Conservation (phyloP, 2,329 filamentous ascomycete species). For the Aspergillus jensenii region DNA sequence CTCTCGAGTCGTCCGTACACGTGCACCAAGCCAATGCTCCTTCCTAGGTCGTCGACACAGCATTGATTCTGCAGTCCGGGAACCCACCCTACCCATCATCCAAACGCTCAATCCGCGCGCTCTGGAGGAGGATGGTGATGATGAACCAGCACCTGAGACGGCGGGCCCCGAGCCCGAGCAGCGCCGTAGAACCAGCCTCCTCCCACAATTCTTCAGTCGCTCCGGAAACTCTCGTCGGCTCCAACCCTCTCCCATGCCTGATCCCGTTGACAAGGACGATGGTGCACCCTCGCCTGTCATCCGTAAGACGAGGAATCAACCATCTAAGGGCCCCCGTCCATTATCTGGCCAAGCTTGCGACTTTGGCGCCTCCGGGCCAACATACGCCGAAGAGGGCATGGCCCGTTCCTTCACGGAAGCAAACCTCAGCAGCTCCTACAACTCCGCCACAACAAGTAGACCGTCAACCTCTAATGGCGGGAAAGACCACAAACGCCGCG, state of each 20-base stretch:
- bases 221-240: slow-evolving; percentile 23
- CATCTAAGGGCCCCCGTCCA: slow-evolving; percentile 13
- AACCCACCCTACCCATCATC: slow-evolving; percentile 26
- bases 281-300: slow-evolving; percentile 37
- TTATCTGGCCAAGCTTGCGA: slow-evolving; percentile 15
- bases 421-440: slow-evolving; percentile 15
- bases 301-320: slow-evolving; percentile 28
- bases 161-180: slow-evolving; percentile 21
- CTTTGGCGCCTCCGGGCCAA: slow-evolving; percentile 18
- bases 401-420: slow-evolving; percentile 31
- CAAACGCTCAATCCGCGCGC: slow-evolving; percentile 29
- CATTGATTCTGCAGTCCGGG: slow-evolving; percentile 25
- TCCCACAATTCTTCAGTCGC: slow-evolving; percentile 37
- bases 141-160: neutral
- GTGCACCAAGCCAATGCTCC: slow-evolving; percentile 24
- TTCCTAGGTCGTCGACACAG: slow-evolving; percentile 29
- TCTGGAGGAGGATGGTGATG: slow-evolving; percentile 21
- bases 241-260: slow-evolving; percentile 27
- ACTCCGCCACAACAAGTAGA: slow-evolving; percentile 6
- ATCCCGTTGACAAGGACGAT: slow-evolving; percentile 27
- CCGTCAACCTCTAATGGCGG: slow-evolving; percentile 30
- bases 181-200: slow-evolving; percentile 36
- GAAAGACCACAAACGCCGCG: slow-evolving; percentile 37
- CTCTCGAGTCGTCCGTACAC: slow-evolving; percentile 14
- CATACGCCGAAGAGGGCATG: slow-evolving; percentile 16